phyloP scores from a whole-genome alignment of 306 rosid genomes.

The Corylus avellana region DNA sequence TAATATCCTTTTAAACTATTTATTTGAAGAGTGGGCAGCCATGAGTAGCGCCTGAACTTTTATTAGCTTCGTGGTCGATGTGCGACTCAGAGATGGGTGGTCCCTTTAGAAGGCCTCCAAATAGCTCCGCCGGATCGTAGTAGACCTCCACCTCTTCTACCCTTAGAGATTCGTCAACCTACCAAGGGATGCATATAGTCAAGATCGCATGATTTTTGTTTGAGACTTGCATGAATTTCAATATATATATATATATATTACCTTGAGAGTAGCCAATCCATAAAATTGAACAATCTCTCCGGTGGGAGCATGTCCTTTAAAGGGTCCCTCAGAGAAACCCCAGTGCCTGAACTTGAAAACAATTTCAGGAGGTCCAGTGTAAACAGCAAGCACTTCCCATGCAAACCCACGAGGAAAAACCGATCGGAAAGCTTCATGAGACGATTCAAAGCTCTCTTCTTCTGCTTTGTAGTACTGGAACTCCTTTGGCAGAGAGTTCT shows the following conservation, averaged over 20 bases:
- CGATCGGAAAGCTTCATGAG: conserved; percentile 56
- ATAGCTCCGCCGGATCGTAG: conserved; percentile 71
- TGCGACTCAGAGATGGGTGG: neutral
- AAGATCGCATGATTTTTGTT: neutral
- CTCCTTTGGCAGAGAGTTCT: conserved; percentile 57
- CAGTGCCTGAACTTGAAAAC: conserved; percentile 79
- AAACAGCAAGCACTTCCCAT: conserved; percentile 75
- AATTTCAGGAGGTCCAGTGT: conserved; percentile 66
- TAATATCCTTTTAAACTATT: neutral
- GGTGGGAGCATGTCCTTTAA: conserved; percentile 56
- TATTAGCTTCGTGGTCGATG: neutral
- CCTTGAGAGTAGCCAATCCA: conserved; percentile 73
- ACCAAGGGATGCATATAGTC: neutral
- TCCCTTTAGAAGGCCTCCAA: conserved; percentile 62
- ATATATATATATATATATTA: too few species aligned
- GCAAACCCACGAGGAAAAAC: conserved; percentile 84
- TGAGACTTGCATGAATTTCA: too few species aligned
- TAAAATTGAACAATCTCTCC: conserved; percentile 57
- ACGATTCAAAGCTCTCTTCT: conserved; percentile 70
- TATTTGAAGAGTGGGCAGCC: conserved; percentile 31
- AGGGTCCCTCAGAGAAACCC: conserved; percentile 87
- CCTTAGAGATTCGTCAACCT: conserved; percentile 65
- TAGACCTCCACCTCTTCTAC: conserved; percentile 70
- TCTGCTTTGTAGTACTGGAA: conserved; percentile 59
- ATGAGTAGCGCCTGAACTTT: conserved; percentile 1